Base-by-base conservation (phyloP, 2,329 filamentous ascomycete genomes). In the Eutypa lata region DNA sequence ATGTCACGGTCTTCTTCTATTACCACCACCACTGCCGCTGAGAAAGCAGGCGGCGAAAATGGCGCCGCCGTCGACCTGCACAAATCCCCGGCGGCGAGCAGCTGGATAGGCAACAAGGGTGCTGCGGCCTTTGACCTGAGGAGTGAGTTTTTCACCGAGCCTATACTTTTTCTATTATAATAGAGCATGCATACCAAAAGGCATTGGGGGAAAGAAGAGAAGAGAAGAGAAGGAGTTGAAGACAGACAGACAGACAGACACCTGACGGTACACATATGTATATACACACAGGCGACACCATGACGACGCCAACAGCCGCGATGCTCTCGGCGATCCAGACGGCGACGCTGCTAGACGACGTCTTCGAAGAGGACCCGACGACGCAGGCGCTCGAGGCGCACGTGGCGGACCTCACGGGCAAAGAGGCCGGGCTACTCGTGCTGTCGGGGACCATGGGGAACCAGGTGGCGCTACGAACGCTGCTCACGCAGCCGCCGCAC, bases 401-500 rank as follows among this genome's bases (percentile, higher is more conserved):
- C 65, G 76, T 91, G 43, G 86, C 88, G 18, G 67, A 77, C 7
- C 76, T 90, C 2, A 83, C 87, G 2, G 79, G 79, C 55, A 87
- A 91, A 61, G 82, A 88, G 61, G 80, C 81, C 37, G 85, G 79
- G 0, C 73, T 91, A 1, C 82, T 92, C 53, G 88, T 92, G 43
- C 78, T 90, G 59, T 89, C 86, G 0, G 89, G 89, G 4, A 92
- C 89, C 2, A 91, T 92, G 88, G 89, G 87, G 35, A 92, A 92
- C 71, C 89, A 92, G 65, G 76, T 93, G 40, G 83, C 86, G 1
- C 76, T 92, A 37, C 86, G 89, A 31, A 78, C 87, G 1, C 85
- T 91, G 60, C 78, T 92, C 7, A 75, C 74, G 1, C 83, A 85
- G 47, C 88, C 89, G 6, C 89, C 89, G 0, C 83, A 91, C 66